Evolutionary conservation across 2,329 filamentous ascomycete species (phyloP), one percentile per base, ranked within the genome.

Genomic region (Stagonosporopsis cucurbitacearum): DNA sequence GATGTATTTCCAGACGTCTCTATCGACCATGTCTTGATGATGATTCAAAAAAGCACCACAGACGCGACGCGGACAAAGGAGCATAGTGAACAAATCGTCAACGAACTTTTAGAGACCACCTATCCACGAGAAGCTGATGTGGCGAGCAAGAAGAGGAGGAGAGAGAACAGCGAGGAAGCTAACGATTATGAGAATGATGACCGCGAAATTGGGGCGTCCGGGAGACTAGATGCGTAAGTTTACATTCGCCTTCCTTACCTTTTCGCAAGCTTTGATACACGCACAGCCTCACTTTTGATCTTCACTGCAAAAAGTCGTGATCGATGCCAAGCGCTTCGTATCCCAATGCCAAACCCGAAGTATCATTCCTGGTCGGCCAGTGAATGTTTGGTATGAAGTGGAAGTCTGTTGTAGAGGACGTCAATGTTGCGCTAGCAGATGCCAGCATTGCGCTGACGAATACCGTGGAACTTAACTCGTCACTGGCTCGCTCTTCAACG

Each of bases 101-200:
- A 60, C 8, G 50, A 62, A 8, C 60, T 76, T 23, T 58, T 76
- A 6, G 73, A 75, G 32, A 62, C 55, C n/a, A 42, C 44, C 1
- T 76, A 76, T 57, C 74, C 74, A 8, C 75, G 70, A 61, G 71
- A 75, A 49, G 47, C 53, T 4, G 69, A 74, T 20, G 59, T 59
- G 19, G 44, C 46, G n/a, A 63, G 58, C 17, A 65, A 63, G 5
- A 70, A 68, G 55, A 67, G 73, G 45, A 73, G 74, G 55, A 61
- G 69, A 32, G 60, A 43, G 23, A 56, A 64, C 20, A 62, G 64
- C 19, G 65, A 66, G 22, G 65, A 66, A 12, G 22, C 51, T 23
- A 59, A 57, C 46, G 58, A 63, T 9, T 72, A 66, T 28, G 68
- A 73, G 44, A 60, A 62, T 5, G 62, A 54, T 7, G 61, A 64